Conservation (phyloP, 352 stramenopile genomes). For the Phytophthora tentaculata region DNA sequence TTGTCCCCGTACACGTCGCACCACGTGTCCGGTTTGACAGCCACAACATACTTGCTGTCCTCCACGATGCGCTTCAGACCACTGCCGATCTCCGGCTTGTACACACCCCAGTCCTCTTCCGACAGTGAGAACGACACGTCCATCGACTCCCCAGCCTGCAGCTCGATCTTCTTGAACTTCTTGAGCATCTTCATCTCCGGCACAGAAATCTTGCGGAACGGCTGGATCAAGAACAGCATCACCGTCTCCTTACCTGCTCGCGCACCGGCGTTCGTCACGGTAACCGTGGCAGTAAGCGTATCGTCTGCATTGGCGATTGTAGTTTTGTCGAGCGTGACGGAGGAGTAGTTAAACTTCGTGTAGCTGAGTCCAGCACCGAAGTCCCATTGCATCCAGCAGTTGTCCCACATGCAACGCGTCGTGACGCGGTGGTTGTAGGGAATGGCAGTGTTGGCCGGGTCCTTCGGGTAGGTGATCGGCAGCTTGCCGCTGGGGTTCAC, state of each 20-base stretch:
- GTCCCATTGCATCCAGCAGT: slow-evolving; percentile 67
- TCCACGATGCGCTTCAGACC: slow-evolving; percentile 60
- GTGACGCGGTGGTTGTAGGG: slow-evolving; percentile 76
- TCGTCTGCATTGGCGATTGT: slow-evolving; percentile 34
- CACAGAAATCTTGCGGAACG: slow-evolving; percentile 62
- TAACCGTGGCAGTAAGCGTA: slow-evolving; percentile 50
- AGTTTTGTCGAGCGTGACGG: slow-evolving; percentile 45
- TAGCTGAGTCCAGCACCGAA: slow-evolving; percentile 79
- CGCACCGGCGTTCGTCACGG: slow-evolving; percentile 69
- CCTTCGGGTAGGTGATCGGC: slow-evolving; percentile 82
- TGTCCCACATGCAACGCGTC: slow-evolving; percentile 46
- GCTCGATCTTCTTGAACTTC: slow-evolving; percentile 80
- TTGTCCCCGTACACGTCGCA: slow-evolving; percentile 66
- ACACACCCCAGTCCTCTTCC: slow-evolving; percentile 64
- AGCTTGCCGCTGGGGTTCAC: too few species aligned
- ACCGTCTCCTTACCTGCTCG: slow-evolving; percentile 71
- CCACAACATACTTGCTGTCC: slow-evolving; percentile 67
- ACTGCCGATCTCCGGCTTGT: slow-evolving; percentile 53
- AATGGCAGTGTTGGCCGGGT: slow-evolving; percentile 58
- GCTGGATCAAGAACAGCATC: slow-evolving; percentile 82
- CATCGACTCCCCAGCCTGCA: slow-evolving; percentile 48
- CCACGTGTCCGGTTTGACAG: slow-evolving; percentile 67
- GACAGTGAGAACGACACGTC: slow-evolving; percentile 56
- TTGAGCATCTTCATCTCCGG: slow-evolving; percentile 85
- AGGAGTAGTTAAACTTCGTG: slow-evolving; percentile 68